phyloP scores from a whole-genome alignment of 1,284 basidiomycete species.

The Cryptococcus floricola region DNA sequence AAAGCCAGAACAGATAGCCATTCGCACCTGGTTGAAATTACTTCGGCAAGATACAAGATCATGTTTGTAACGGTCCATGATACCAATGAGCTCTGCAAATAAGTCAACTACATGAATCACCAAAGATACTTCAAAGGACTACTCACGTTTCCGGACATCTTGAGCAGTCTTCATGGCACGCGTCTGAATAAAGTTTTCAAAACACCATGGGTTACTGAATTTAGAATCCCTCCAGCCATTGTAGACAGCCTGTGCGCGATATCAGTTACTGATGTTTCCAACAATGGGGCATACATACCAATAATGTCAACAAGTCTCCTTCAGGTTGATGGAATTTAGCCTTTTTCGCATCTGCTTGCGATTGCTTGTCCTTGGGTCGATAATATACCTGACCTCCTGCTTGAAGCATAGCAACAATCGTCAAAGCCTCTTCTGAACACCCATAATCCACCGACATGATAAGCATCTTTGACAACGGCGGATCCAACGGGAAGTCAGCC shows the following conservation, averaged over 20 bases:
- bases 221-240: conserved; percentile 96
- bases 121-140: neutral
- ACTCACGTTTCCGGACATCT: conserved; percentile 80
- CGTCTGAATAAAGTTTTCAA: conserved; percentile 96
- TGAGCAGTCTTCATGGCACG: conserved; percentile 95
- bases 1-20: conserved; percentile 94
- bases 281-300: conserved; percentile 46
- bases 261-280: neutral
- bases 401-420: conserved; percentile 90
- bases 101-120: conserved; percentile 4
- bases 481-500: conserved; percentile 99
- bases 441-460: conserved; percentile 97
- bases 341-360: conserved; percentile 97
- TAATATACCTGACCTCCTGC: conserved; percentile 97
- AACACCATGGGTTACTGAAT: conserved; percentile 95
- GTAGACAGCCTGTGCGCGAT: conserved; percentile 67
- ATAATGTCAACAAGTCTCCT: conserved; percentile 90
- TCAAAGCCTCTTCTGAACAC: conserved; percentile 95
- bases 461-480: conserved; percentile 92
- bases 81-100: conserved; percentile 70
- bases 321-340: conserved; percentile 98
- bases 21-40: conserved; percentile 89
- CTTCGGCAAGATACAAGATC: conserved; percentile 73
- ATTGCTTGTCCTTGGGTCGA: conserved; percentile 97
- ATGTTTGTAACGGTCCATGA: conserved; percentile 99